Evolutionary conservation across 2,329 filamentous ascomycete species (phyloP), one percentile per base, ranked within the genome.

Genomic region (Xylaria sp.): DNA sequence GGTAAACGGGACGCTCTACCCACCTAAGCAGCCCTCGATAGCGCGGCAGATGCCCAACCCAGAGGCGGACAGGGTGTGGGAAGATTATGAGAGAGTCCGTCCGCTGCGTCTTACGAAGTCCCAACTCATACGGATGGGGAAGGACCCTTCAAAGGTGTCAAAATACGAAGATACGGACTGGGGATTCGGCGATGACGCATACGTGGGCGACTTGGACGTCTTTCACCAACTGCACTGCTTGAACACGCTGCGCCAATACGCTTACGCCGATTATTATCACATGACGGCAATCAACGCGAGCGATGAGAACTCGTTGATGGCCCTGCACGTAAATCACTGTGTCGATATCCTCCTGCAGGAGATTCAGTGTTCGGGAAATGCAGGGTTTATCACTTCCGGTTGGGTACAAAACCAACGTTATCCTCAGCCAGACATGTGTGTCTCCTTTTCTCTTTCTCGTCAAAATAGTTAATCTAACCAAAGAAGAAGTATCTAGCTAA

Each of bases 311-410:
- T 64, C 61, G 11, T 54, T 69, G 36, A 70, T 61, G 5, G 71
- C 69, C 65, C 67, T 72, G n/a, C 78, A 80, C 62, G 67, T 79
- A 5, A 75, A 76, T 49, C 78, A 80, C 45, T 80, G 78, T 59
- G 74, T 76, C 29, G 77, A 79, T 31, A 77, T 79, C 27, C 64
- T 80, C 2, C 55, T 79, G 10, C 76, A 79, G 65, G 74, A 74
- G 47, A 60, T 79, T 13, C 75, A 76, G 66, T 80, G 78, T 56
- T 74, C 74, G 44, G 76, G 76, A 1, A 78, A 78, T 50, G 69
- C 77, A 7, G 77, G 78, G 42, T 69, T 79, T 47, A 76, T 79
- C 53, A 80, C 78, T 0, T 72, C 77, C 39, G 72, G 77, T 38
- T 80, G 78, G 78, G 65, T 75, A 1, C 73, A 77, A 33, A 73